Conservation (phyloP, 768 basidiomycete genomes). For the Dioszegia hungarica region DNA sequence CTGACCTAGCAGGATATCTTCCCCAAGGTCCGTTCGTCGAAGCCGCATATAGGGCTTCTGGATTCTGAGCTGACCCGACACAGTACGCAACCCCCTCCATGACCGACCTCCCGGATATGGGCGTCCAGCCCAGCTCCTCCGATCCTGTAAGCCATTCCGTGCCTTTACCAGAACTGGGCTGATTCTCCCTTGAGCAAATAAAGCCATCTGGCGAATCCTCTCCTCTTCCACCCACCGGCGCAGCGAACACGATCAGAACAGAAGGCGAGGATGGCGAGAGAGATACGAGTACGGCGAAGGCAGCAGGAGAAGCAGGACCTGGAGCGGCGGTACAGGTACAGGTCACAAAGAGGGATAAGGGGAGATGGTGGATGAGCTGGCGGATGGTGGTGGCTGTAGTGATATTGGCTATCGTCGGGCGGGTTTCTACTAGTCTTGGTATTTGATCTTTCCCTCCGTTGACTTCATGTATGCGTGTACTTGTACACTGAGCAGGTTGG, state of each 20-base stretch:
- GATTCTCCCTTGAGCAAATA: constrained; percentile 9
- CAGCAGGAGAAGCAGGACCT: neutral
- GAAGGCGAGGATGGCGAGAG: neutral
- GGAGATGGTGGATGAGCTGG: constrained; percentile 38
- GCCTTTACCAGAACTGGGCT: constrained; percentile 7
- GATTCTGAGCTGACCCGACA: neutral
- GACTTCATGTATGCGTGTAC: no score
- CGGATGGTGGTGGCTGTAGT: constrained; percentile 38
- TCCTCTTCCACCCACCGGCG: neutral
- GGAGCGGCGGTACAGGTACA: neutral
- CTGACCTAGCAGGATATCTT: constrained; percentile 60
- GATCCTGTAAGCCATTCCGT: constrained; percentile 22
- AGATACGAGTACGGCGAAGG: neutral
- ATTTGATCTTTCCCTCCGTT: no score
- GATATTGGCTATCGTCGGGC: constrained; percentile 38
- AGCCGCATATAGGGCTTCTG: neutral
- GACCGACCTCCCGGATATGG: constrained; percentile 89
- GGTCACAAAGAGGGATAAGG: neutral
- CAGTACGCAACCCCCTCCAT: constrained; percentile 67
- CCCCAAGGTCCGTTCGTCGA: constrained; percentile 71
- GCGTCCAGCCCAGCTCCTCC: constrained; percentile 42
- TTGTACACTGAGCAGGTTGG: no score
- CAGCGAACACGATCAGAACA: neutral
- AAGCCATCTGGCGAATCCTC: constrained; percentile 2
- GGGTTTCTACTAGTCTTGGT: constrained; percentile 19